phyloP scores from a whole-genome alignment of 73 alveolate species.

The Paramecium bursaria region DNA sequence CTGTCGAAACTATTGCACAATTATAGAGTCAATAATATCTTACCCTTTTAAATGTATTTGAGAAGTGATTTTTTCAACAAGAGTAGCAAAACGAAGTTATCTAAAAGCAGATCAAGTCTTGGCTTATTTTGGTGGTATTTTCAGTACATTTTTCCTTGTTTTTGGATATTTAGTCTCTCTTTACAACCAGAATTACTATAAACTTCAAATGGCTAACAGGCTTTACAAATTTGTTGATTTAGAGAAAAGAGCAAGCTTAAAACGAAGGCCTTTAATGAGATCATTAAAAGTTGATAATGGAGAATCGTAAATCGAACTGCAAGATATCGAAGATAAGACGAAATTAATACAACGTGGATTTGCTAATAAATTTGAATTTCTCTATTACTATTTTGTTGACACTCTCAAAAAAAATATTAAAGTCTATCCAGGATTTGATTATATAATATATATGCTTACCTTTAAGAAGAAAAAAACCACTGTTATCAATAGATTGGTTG shows the following conservation, averaged over 20 bases:
- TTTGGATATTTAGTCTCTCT: background rate
- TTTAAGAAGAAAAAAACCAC: background rate
- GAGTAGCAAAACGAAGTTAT: background rate
- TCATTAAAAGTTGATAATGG: background rate
- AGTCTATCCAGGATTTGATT: background rate
- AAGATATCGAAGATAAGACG: background rate
- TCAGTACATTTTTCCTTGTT: background rate
- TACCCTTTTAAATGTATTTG: background rate
- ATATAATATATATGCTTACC: background rate
- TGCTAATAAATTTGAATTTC: background rate
- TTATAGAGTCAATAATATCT: no score
- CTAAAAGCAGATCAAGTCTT: background rate
- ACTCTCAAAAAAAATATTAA: no score
- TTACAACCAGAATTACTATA: no score
- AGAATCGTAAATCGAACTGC: no score
- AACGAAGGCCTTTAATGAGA: background rate
- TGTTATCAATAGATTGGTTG: background rate
- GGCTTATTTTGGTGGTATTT: background rate
- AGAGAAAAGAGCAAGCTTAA: background rate
- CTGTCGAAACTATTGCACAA: background rate
- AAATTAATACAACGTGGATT: background rate
- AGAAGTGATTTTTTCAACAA: background rate
- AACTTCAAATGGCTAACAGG: background rate
- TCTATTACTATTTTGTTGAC: background rate
- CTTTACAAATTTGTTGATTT: background rate